phyloP scores from a whole-genome alignment of 2,329 filamentous ascomycete species.

The Penicillium sp. region DNA sequence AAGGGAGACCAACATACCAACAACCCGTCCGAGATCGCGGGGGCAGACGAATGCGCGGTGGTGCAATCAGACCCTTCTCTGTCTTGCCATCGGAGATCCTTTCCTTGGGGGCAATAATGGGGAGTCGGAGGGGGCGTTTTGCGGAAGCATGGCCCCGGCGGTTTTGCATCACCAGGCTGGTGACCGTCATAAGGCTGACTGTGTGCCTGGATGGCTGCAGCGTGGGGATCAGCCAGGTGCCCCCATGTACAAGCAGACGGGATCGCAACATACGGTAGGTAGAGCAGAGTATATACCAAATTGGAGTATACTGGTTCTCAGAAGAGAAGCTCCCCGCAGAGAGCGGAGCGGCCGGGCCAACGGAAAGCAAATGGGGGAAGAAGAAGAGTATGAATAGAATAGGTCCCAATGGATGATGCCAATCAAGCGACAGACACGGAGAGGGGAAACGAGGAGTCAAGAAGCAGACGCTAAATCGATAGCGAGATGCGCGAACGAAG shows the following conservation, averaged over 20 bases:
- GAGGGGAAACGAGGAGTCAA: no score
- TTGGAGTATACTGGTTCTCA: no score
- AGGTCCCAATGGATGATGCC: no score
- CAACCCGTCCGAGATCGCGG: conserved; percentile 55
- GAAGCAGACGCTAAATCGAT: no score
- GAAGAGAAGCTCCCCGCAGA: no score
- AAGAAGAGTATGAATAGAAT: no score
- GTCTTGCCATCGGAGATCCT: conserved; percentile 33
- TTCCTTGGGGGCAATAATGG: conserved; percentile 48
- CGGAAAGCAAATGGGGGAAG: no score
- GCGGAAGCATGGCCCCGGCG: conserved; percentile 37
- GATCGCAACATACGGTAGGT: conserved; percentile 7
- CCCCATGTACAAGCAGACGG: conserved; percentile 15
- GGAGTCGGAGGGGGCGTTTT: conserved; percentile 40
- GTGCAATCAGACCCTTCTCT: conserved; percentile 33
- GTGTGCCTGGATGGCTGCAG: no score
- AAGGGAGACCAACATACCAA: conserved; percentile 41
- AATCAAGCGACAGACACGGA: no score
- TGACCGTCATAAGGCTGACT: conserved; percentile 34
- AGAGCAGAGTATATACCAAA: background rate
- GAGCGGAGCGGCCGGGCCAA: no score
- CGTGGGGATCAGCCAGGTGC: conserved; percentile 3
- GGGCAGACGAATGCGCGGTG: conserved; percentile 48
- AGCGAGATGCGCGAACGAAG: background rate
- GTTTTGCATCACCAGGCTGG: conserved; percentile 38